Evolutionary conservation across 192 early-diverging fungal genomes (phyloP).

Genomic region (Mortierella claussenii): DNA sequence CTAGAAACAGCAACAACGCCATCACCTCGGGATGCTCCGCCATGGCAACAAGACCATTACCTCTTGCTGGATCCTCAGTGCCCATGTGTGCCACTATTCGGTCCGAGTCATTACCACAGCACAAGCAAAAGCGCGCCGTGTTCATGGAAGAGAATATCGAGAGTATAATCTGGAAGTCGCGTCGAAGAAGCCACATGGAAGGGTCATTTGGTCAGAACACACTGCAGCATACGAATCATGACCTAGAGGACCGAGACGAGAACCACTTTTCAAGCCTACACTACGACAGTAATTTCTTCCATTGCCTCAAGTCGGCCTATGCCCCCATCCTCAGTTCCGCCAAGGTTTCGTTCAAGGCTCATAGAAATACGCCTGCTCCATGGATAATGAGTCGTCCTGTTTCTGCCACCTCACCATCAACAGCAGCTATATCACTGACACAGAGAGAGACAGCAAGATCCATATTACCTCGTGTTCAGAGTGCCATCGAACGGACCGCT

Average conservation of each 20-base stretch:
- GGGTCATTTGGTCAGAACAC: too few species aligned
- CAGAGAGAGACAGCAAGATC: too few species aligned
- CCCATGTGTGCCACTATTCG: too few species aligned
- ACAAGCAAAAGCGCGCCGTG: too few species aligned
- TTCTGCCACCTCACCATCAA: background rate
- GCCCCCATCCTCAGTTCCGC: slow-evolving; percentile 13
- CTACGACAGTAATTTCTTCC: slow-evolving; percentile 29
- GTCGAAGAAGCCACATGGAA: background rate
- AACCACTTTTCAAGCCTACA: too few species aligned
- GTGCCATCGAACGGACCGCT: slow-evolving; percentile 14
- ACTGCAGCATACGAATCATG: too few species aligned
- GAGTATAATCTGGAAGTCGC: slow-evolving; percentile 25
- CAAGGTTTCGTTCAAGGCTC: slow-evolving; percentile 31
- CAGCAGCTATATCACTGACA: too few species aligned
- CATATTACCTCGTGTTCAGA: background rate
- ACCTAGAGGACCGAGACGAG: too few species aligned
- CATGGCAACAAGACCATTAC: background rate
- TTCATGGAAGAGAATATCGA: slow-evolving; percentile 21
- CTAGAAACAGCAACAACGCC: slow-evolving; percentile 5
- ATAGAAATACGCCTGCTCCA: slow-evolving; percentile 21
- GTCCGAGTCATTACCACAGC: too few species aligned
- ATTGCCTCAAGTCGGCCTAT: slow-evolving; percentile 5
- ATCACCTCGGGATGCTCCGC: background rate
- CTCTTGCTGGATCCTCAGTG: background rate
- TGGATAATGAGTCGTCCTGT: slow-evolving; percentile 11